Evolutionary conservation across 164 flowering plant species (phyloP).

Genomic region (Santalum album): DNA sequence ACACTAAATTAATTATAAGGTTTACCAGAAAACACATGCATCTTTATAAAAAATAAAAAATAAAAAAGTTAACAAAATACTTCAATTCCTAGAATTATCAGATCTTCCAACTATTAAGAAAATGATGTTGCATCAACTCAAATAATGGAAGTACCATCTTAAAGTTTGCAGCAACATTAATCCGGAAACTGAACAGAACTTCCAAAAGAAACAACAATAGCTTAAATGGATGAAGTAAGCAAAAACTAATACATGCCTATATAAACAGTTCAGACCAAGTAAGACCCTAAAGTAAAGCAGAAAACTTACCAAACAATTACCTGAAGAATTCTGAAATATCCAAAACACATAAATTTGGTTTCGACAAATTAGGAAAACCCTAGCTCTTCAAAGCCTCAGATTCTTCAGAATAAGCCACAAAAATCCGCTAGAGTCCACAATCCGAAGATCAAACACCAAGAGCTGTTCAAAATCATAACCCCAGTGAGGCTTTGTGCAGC

Average conservation of each 20-base stretch:
- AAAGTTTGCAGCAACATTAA: too few species aligned
- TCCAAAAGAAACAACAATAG: neutral
- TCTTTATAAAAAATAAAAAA: too few species aligned
- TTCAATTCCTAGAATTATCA: too few species aligned
- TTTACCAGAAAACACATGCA: too few species aligned
- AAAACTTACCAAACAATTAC: neutral
- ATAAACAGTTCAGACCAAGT: neutral
- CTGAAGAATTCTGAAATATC: neutral
- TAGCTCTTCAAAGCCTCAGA: conserved; percentile 3
- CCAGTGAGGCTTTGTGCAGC: too few species aligned
- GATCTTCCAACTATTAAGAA: too few species aligned
- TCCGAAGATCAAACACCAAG: neutral
- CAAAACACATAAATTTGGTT: neutral
- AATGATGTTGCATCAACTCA: too few species aligned
- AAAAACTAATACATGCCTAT: neutral
- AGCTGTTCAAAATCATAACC: too few species aligned
- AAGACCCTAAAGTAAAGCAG: neutral
- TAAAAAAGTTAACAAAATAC: too few species aligned
- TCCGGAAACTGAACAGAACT: too few species aligned
- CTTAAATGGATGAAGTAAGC: neutral
- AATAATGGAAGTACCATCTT: too few species aligned
- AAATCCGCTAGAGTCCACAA: neutral
- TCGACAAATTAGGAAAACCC: conserved; percentile 17
- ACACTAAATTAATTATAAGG: too few species aligned
- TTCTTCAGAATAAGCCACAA: neutral